phyloP scores from a whole-genome alignment of 2,329 filamentous ascomycete species.

The Emmonsiellopsis sp. region DNA sequence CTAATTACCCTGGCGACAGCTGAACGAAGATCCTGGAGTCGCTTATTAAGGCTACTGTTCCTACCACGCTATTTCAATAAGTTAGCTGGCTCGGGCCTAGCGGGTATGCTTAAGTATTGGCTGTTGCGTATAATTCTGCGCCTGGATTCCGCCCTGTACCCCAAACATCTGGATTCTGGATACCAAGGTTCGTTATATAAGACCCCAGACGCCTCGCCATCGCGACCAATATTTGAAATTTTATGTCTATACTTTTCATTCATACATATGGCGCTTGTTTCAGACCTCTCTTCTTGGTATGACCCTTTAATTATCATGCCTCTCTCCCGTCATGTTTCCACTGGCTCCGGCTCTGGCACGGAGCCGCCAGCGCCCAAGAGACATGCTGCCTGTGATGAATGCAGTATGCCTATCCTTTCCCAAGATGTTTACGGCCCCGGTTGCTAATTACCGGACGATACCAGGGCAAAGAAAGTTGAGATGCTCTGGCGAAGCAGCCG shows the following conservation, averaged over 20 bases:
- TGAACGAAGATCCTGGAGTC: no score
- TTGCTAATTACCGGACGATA: slow-evolving; percentile 12
- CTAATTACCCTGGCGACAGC: no score
- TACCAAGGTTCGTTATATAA: no score
- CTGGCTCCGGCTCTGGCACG: slow-evolving; percentile 11
- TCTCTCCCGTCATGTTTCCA: slow-evolving; percentile 3
- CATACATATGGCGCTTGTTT: slow-evolving; percentile 1
- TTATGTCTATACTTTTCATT: neutral
- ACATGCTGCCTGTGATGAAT: slow-evolving; percentile 41
- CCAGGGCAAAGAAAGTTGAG: slow-evolving; percentile 39
- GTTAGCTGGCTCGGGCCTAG: no score
- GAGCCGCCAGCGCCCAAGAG: slow-evolving; percentile 21
- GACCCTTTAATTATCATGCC: slow-evolving; percentile 8
- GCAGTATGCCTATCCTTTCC: slow-evolving; percentile 28
- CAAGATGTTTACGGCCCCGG: neutral
- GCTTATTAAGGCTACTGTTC: no score
- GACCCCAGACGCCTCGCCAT: no score
- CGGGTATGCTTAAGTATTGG: neutral
- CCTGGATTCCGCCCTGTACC: no score
- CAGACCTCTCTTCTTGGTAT: neutral
- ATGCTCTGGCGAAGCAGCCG: slow-evolving; percentile 36
- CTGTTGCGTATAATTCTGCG: neutral
- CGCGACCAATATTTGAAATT: no score
- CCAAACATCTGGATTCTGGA: no score
- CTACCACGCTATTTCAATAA: no score